Base-by-base conservation (phyloP, 331 rosid genomes). In the Dryas integrifolia region DNA sequence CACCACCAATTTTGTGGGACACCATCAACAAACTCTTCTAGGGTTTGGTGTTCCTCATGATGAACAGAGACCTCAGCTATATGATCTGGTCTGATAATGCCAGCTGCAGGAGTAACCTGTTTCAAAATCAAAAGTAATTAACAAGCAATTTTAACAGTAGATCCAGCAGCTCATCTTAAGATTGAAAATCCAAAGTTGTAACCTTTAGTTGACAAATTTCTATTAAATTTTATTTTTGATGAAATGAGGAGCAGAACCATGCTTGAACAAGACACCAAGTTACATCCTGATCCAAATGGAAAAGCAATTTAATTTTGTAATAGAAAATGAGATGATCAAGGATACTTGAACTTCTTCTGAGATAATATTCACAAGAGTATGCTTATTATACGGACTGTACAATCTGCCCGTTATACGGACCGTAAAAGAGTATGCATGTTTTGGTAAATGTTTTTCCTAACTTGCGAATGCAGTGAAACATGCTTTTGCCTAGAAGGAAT, bases 51-150 rank as follows among this genome's bases (percentile, higher is more conserved):
- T 63, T 94, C 92, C 73, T 94, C 96, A 7, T 91, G 96, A 80
- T 86, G 97, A 73, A 94, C 86, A 15, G 87, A 79, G 53, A 94
- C 92, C 89, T 94, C 98, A 4, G 77, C 85, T 62, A 85, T 91
- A 63, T 88, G 91, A 75, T 88, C 88, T 39, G 97, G 92, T 73
- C 68, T 80, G 85, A 94, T 86, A 30, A 89, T 85, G 51, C 98
- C 96, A 75, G 88, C 85, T 67, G 92, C 91, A 53, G 97, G 97
- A 74, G 71, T 86, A 48, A 94, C 96, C 97, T 94, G 82, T 66
- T 73, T 80, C 82, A 72, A 73, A 76, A 68, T 44, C 30, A 64
- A 70, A n/a, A 82, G 9, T 16, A 53, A 76, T 51, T 55, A 70
- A 30, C 35, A 30, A 30, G 35, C 35, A 30, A 30, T 30, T 30